Conservation (phyloP, 108 stramenopile genomes). For the Skeletonema menzelii region DNA sequence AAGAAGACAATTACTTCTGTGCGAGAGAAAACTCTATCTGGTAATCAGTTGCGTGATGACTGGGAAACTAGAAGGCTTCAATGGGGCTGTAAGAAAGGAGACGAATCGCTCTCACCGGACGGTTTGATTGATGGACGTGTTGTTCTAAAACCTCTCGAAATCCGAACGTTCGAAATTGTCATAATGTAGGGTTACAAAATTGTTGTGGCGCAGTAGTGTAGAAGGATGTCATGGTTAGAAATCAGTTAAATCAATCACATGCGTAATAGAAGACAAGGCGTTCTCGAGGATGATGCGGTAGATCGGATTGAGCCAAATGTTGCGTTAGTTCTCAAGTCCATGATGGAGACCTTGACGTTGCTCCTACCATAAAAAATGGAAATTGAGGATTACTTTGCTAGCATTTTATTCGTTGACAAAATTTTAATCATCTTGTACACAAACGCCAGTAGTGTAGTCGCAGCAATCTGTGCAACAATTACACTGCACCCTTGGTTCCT, state of each 20-base stretch:
- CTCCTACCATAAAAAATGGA: too few relatives aligned
- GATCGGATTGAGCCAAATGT: too few relatives aligned
- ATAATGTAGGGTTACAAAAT: not conserved
- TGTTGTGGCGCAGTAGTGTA: not conserved
- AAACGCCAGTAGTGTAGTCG: conserved; percentile 28
- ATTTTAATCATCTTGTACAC: conserved; percentile 24
- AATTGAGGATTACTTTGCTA: too few relatives aligned
- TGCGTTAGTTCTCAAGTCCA: too few relatives aligned
- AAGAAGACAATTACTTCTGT: conserved; percentile 25
- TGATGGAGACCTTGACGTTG: too few relatives aligned
- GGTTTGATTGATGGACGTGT: not conserved
- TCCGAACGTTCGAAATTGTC: conserved; percentile 56
- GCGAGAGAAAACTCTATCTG: conserved; percentile 64
- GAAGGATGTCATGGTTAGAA: too few relatives aligned
- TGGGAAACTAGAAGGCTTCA: conserved; percentile 39
- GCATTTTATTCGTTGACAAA: too few relatives aligned
- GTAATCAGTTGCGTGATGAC: conserved; percentile 43
- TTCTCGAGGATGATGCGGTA: too few relatives aligned
- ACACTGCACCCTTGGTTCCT: conserved; percentile 22
- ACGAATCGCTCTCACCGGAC: not conserved
- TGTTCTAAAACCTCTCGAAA: conserved; percentile 61
- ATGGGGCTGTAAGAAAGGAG: conserved; percentile 12
- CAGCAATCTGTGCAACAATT: conserved; percentile 40
- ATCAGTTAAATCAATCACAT: too few relatives aligned
- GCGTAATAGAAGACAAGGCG: too few relatives aligned